Percentiles rank a stretch among this genome's conserved stretches.
Evolutionary conservation across 2,329 filamentous ascomycete genomes (phyloP).

Genomic region (Fusarium haematococcum): DNA sequence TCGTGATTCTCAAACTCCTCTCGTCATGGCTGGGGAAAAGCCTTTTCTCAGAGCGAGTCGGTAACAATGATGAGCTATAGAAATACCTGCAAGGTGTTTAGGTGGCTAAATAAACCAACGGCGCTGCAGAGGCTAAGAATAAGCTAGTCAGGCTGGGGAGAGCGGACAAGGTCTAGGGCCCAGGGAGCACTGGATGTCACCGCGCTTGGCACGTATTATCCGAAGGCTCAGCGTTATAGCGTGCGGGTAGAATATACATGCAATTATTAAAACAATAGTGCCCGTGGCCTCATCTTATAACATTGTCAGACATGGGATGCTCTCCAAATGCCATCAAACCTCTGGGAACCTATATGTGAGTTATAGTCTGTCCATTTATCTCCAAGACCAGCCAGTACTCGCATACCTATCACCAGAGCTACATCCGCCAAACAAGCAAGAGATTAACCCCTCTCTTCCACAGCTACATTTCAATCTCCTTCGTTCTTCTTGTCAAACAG

Average conservation of each 20-base stretch:
- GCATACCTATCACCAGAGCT: neutral
- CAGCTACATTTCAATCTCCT: neutral
- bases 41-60: too few relatives aligned
- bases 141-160: too few relatives aligned
- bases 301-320: neutral
- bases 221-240: too few relatives aligned
- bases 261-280: neutral
- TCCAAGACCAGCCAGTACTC: neutral
- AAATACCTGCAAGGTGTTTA: too few relatives aligned
- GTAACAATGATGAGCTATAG: too few relatives aligned
- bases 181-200: too few relatives aligned
- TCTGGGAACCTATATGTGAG: neutral
- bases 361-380: neutral
- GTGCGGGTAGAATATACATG: neutral
- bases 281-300: neutral
- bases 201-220: too few relatives aligned
- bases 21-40: too few relatives aligned
- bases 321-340: neutral
- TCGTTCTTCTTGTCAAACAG: conserved; percentile 19
- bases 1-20: too few relatives aligned
- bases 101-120: too few relatives aligned
- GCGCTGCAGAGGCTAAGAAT: too few relatives aligned
- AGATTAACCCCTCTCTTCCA: neutral
- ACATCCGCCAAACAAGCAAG: neutral
- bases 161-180: too few relatives aligned